Conservation (phyloP, 2,329 filamentous ascomycete genomes). For the Aspergillus phoenicis region DNA sequence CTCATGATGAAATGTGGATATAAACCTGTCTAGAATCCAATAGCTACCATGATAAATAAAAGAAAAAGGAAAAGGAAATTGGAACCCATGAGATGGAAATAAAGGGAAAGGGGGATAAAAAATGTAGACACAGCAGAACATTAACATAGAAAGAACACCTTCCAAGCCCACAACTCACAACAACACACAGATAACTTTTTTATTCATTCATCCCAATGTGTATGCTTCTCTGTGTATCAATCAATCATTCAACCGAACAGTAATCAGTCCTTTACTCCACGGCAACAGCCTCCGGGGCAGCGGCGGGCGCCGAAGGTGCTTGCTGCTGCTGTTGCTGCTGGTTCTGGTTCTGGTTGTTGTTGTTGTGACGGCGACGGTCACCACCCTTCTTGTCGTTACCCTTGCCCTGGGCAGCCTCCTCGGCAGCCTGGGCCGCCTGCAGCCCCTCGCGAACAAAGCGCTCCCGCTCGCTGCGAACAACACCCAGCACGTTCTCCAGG, state of each 20-base stretch:
- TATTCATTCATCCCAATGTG: neutral
- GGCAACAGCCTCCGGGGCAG: constrained; percentile 26
- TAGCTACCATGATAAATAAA: constrained; percentile 18
- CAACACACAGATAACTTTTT: neutral
- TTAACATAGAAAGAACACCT: constrained; percentile 1
- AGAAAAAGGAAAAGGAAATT: too few relatives aligned
- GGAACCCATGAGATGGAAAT: neutral
- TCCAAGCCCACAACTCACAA: neutral
- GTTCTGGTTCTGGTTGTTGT: constrained; percentile 23
- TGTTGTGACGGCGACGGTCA: constrained; percentile 37
- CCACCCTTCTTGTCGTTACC: constrained; percentile 35
- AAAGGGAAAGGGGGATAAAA: neutral
- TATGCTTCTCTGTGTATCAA: neutral
- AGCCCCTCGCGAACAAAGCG: constrained; percentile 70
- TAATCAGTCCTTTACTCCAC: constrained; percentile 8
- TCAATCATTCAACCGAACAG: neutral
- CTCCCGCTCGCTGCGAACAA: constrained; percentile 78
- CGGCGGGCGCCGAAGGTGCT: constrained; percentile 16
- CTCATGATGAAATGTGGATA: neutral
- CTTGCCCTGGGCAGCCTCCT: constrained; percentile 35
- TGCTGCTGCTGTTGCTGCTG: constrained; percentile 30
- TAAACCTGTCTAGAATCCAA: constrained; percentile 20
- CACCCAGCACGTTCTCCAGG: constrained; percentile 73
- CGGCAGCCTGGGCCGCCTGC: constrained; percentile 54
- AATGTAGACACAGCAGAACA: neutral